A percentile compares a stretch with the other conserved stretches of the same genome.
Evolutionary conservation across 441 rosid species (phyloP).

Genomic region (Melastoma candidum): DNA sequence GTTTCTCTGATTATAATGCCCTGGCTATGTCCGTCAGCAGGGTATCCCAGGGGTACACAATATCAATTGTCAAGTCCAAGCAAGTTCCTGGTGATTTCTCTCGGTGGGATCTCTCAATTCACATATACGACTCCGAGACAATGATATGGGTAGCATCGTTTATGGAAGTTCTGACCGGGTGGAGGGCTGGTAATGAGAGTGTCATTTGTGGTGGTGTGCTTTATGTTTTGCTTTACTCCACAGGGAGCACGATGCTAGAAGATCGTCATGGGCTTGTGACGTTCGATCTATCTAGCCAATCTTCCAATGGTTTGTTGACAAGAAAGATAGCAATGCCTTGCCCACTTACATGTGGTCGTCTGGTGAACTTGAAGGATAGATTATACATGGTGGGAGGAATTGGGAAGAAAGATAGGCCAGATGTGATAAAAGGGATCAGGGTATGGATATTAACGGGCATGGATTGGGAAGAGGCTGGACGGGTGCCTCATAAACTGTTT

Average conservation of each 20-base stretch:
- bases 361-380: conserved; percentile 78
- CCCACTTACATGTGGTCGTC: conserved; percentile 78
- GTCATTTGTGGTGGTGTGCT: conserved; percentile 58
- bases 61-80: conserved; percentile 79
- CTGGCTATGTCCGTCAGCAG: conserved; percentile 54
- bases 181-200: conserved; percentile 97
- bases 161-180: conserved; percentile 67
- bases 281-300: conserved; percentile 36
- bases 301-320: conserved; percentile 39
- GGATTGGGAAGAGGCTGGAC: conserved; percentile 68
- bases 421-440: conserved; percentile 85
- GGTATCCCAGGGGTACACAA: conserved; percentile 36
- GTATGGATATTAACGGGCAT: conserved; percentile 67
- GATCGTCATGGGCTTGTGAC: conserved; percentile 63
- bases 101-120: conserved; percentile 71
- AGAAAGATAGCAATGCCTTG: conserved; percentile 41
- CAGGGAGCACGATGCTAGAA: conserved; percentile 44
- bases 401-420: conserved; percentile 75
- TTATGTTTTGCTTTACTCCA: conserved; percentile 59
- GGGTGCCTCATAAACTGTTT: conserved; percentile 81
- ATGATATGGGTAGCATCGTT: conserved; percentile 50
- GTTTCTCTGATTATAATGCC: conserved; percentile 64
- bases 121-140: conserved; percentile 54
- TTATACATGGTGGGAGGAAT: conserved; percentile 95
- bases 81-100: conserved; percentile 64